Evolutionary conservation across 2,329 filamentous ascomycete genomes (phyloP), one percentile per base, ranked within the genome.

Genomic region (Pestalotiopsis sp.): DNA sequence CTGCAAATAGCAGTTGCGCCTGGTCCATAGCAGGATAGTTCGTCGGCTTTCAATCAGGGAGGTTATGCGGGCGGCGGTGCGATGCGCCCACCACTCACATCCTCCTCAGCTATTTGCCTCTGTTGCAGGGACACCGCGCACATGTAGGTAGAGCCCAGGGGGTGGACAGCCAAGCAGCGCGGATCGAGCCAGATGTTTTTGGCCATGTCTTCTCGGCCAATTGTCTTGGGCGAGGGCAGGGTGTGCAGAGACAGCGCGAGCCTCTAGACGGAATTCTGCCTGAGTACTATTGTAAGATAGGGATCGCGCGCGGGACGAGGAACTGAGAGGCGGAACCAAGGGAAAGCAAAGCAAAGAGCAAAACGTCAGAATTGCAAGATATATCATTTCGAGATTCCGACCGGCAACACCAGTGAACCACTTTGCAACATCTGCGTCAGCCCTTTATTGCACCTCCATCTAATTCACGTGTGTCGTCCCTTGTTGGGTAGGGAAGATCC

Each of bases 81-180:
- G 38, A 25, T 36, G 13, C 13, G n/a, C 36, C 12, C 58, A 67
- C 66, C 66, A 67, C 23, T 67, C 58, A 67, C 17, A 31, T 52
- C 2, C 27, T 6, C 17, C n/a, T 36, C 58, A 25, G 20, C 14
- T n/a, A 23, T 59, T 39, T 14, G 38, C 27, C 11, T 62, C n/a
- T 39, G 27, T 27, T 52, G 45, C 45, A 52, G 49, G 52, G 13
- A 36, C 61, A 41, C n/a, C 27, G 23, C 38, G 66, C 58, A 36
- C 57, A 27, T 69, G 38, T 72, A 74, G 75, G 70, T 74, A 45
- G 61, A 11, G 45, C 31, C 61, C 25, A 41, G 49, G n/a, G n/a
- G 63, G 27, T 31, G 27, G 27, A 6, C 27, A 31, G 38, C 38
- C n/a, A 41, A 31, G 13, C 65, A 20, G 58, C 14, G 39, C 49